Percentiles rank a stretch among this genome's conserved stretches.
These are phyloP conservation scores for Ascocoryne sarcoides DNA, from an alignment of 2,329 filamentous ascomycete species.

Conservation along the genomic window DNA sequence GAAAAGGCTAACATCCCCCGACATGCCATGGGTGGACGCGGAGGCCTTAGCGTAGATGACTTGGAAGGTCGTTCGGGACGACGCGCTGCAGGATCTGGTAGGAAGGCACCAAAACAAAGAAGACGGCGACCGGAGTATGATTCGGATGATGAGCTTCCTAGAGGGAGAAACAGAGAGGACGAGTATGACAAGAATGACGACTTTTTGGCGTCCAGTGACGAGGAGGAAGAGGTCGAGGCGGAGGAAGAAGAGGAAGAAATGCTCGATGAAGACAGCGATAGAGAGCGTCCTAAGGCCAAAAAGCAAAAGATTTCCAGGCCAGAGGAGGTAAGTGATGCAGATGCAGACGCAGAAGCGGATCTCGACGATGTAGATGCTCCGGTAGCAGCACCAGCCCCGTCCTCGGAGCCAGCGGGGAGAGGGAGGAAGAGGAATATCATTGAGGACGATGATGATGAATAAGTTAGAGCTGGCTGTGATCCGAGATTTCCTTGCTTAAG, in stretches of 20 bases:
- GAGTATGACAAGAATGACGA: slow-evolving; percentile 75
- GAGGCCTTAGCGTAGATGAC: slow-evolving; percentile 58
- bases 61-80: slow-evolving; percentile 53
- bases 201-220: slow-evolving; percentile 68
- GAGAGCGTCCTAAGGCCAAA: slow-evolving; percentile 25
- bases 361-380: slow-evolving; percentile 40
- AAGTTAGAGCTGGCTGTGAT: no score
- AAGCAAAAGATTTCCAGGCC: slow-evolving; percentile 26
- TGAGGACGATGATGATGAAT: slow-evolving; percentile 47
- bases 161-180: slow-evolving; percentile 52
- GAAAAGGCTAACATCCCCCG: slow-evolving; percentile 42
- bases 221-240: slow-evolving; percentile 54
- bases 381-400: slow-evolving; percentile 27
- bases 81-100: slow-evolving; percentile 39
- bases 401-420: slow-evolving; percentile 31
- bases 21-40: slow-evolving; percentile 35
- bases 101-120: slow-evolving; percentile 46
- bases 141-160: slow-evolving; percentile 64
- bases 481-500: no score
- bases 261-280: slow-evolving; percentile 39
- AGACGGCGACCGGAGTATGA: slow-evolving; percentile 58
- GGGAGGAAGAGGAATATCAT: slow-evolving; percentile 47
- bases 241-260: slow-evolving; percentile 37
- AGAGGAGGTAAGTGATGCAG: slow-evolving; percentile 37
- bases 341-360: slow-evolving; percentile 31